phyloP scores from a whole-genome alignment of 768 basidiomycete species.

The Macrolepiota dolichaula region DNA sequence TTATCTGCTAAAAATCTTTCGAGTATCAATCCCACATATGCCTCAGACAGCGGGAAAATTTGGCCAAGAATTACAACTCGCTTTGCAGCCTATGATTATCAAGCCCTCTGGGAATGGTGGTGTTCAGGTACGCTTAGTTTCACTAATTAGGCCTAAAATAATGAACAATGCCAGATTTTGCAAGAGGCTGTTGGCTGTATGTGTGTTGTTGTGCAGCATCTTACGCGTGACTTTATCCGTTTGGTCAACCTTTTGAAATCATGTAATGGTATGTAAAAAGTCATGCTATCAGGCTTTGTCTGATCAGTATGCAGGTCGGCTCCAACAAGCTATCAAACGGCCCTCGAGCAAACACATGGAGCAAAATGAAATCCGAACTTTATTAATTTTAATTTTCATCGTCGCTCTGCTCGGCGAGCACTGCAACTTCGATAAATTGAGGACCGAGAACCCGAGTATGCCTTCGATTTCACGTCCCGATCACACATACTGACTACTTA shows the following conservation, averaged over 20 bases:
- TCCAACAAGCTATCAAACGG: conserved; percentile 54
- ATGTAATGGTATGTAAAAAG: conserved; percentile 61
- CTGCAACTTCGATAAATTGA: conserved; percentile 80
- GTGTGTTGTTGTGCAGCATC: conserved; percentile 76
- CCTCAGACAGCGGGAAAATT: conserved; percentile 89
- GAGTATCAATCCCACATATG: conserved; percentile 80
- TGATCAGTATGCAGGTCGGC: conserved; percentile 42
- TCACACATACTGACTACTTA: neutral
- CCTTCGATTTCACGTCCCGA: conserved; percentile 1
- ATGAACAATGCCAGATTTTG: conserved; percentile 50
- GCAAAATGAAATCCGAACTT: conserved; percentile 46
- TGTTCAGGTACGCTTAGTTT: conserved; percentile 48
- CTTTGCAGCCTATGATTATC: conserved; percentile 88
- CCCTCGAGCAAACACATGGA: conserved; percentile 36
- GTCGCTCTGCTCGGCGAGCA: conserved; percentile 84
- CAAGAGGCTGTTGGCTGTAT: conserved; percentile 94
- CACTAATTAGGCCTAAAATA: neutral
- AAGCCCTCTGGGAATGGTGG: conserved; percentile 73
- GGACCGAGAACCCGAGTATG: conserved; percentile 59
- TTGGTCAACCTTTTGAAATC: conserved; percentile 81
- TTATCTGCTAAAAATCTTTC: conserved; percentile 86
- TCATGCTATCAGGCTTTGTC: neutral
- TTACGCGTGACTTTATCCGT: conserved; percentile 83
- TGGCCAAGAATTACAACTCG: conserved; percentile 76
- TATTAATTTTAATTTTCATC: conserved; percentile 79